These are phyloP conservation scores for Dothistroma septosporum DNA, from an alignment of 2,329 filamentous ascomycete genomes.

Conservation along the genomic window DNA sequence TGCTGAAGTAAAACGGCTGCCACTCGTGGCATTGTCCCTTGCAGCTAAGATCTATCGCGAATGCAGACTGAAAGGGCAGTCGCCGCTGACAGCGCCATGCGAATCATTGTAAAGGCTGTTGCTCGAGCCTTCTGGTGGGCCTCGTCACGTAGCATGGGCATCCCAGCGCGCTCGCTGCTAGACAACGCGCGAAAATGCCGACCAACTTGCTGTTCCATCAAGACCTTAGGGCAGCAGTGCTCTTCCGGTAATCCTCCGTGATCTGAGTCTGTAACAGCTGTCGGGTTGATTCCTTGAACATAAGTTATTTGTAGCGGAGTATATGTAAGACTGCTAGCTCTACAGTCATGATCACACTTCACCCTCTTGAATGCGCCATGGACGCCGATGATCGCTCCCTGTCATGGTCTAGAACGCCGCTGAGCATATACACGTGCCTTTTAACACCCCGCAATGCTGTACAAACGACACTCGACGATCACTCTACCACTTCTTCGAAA, in stretches of 20 bases:
- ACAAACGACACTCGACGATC: neutral
- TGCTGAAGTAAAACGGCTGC: no score
- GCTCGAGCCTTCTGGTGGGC: no score
- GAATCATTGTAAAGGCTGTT: no score
- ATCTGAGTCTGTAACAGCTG: neutral
- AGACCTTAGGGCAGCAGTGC: neutral
- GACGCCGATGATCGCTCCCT: neutral
- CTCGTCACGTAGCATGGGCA: no score
- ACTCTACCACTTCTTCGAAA: conserved; percentile 17
- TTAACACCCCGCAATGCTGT: neutral
- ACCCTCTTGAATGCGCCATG: neutral
- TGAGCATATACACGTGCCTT: neutral
- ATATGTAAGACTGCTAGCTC: neutral
- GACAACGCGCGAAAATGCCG: no score
- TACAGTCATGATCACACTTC: neutral
- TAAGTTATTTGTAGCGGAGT: neutral
- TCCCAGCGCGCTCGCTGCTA: no score
- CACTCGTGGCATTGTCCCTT: no score
- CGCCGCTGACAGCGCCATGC: no score
- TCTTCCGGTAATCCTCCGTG: neutral
- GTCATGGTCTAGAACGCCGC: neutral
- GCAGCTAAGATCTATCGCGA: no score
- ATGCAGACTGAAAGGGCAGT: no score
- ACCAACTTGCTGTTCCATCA: neutral
- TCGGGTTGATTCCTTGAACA: neutral